phyloP scores from a whole-genome alignment of 352 stramenopile genomes.

The Phytophthora sp. region DNA sequence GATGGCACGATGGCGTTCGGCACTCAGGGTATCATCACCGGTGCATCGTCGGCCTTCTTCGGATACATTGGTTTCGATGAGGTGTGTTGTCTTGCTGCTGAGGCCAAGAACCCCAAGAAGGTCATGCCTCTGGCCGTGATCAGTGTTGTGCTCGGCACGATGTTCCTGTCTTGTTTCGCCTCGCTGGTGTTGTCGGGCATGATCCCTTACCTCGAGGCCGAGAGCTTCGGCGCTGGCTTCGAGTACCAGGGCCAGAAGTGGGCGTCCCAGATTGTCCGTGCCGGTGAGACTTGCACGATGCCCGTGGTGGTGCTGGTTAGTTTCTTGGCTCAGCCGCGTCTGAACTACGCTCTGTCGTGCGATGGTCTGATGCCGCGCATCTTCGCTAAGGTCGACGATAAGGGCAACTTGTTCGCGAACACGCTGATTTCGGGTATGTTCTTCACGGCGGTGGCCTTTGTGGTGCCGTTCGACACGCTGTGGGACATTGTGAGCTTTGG shows the following conservation, averaged over 20 bases:
- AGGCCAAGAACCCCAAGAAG: constrained; percentile 76
- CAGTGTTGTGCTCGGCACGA: constrained; percentile 76
- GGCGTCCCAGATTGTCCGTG: constrained; percentile 50
- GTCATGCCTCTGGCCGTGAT: constrained; percentile 87
- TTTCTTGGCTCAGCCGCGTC: constrained; percentile 92
- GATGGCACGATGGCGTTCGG: constrained; percentile 46
- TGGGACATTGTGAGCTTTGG: constrained; percentile 92
- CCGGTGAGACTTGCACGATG: constrained; percentile 36
- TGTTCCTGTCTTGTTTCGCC: constrained; percentile 75
- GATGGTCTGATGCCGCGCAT: constrained; percentile 93
- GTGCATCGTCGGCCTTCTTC: constrained; percentile 91
- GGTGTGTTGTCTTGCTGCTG: constrained; percentile 90
- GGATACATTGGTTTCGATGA: constrained; percentile 97
- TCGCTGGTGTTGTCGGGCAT: constrained; percentile 90
- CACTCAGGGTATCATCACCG: constrained; percentile 70
- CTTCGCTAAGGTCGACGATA: constrained; percentile 87
- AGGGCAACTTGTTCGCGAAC: constrained; percentile 84
- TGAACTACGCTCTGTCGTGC: constrained; percentile 93
- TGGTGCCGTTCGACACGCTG: constrained; percentile 80
- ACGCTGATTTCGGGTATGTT: constrained; percentile 69
- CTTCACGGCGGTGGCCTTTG: constrained; percentile 70
- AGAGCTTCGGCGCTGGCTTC: constrained; percentile 54
- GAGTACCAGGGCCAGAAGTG: constrained; percentile 45
- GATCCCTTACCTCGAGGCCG: constrained; percentile 40
- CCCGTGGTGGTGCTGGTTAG: constrained; percentile 94